Percentiles rank a stretch among this genome's conserved stretches.
phyloP scores from a whole-genome alignment of 441 rosid species.

The Adansonia grandidieri region DNA sequence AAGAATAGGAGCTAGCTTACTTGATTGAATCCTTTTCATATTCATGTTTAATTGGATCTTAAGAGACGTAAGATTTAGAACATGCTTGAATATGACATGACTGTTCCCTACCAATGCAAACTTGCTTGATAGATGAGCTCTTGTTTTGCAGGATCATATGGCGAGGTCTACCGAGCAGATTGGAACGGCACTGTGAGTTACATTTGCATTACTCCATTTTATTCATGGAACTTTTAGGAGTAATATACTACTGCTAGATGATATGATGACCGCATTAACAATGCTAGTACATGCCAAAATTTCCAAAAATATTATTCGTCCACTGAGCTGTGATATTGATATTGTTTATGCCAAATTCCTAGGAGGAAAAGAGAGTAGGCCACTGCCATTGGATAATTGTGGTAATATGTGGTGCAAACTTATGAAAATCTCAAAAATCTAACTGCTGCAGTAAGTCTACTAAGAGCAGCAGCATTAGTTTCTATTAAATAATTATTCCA shows the following conservation, averaged over 20 bases:
- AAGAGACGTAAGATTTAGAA: constrained; percentile 7
- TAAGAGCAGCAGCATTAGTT: constrained; percentile 5
- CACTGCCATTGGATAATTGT: background rate
- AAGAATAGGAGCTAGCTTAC: constrained; percentile 2
- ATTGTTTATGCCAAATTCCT: background rate
- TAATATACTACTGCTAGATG: constrained; percentile 19
- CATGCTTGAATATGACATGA: constrained; percentile 21
- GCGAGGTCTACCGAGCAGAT: constrained; percentile 92
- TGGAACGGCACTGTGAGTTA: constrained; percentile 97
- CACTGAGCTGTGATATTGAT: background rate
- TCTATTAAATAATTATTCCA: constrained; percentile 8
- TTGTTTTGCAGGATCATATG: constrained; percentile 81
- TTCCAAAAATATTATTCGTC: background rate
- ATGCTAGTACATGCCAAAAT: constrained; percentile 3
- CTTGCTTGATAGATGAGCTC: constrained; percentile 16
- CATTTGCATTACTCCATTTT: constrained; percentile 22
- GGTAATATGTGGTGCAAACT: constrained; percentile 7
- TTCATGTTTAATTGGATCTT: constrained; percentile 4
- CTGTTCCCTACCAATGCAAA: constrained; percentile 2
- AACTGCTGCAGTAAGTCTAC: background rate
- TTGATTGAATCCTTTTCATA: constrained; percentile 9
- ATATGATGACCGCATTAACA: constrained; percentile 13
- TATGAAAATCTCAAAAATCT: constrained; percentile 17
- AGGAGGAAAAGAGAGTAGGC: constrained; percentile 8
- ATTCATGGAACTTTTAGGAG: constrained; percentile 15